Evolutionary conservation across 345 rosid species (phyloP).

Genomic region (Ceriops zippeliana): DNA sequence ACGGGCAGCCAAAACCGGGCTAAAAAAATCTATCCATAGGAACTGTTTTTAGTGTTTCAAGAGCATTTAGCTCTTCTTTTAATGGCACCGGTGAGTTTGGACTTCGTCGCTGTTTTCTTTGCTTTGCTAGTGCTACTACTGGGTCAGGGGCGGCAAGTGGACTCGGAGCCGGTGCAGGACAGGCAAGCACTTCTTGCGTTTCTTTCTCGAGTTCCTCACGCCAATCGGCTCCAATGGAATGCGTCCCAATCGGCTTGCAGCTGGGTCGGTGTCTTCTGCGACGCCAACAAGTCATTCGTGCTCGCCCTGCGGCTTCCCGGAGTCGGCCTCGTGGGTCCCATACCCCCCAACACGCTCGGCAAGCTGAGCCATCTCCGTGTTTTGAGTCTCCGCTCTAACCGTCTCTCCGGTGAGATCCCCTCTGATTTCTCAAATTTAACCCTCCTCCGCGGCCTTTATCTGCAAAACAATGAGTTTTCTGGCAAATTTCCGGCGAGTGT

Average conservation of each 20-base stretch:
- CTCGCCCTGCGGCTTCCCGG: conserved; percentile 80
- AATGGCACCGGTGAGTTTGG: not conserved
- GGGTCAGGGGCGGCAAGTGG: conserved; percentile 19
- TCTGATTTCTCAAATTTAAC: conserved; percentile 73
- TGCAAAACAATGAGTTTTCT: conserved; percentile 59
- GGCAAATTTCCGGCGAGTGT: conserved; percentile 64
- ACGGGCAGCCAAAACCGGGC: conserved; percentile 18
- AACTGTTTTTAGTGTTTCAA: too few species aligned
- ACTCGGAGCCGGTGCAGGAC: conserved; percentile 67
- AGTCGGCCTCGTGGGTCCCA: conserved; percentile 65
- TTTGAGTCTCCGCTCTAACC: conserved; percentile 80
- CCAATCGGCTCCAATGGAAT: conserved; percentile 77
- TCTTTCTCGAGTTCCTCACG: conserved; percentile 52
- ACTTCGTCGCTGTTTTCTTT: conserved; percentile 27
- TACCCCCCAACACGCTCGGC: conserved; percentile 77
- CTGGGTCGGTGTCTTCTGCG: conserved; percentile 87
- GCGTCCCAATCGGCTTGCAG: conserved; percentile 61
- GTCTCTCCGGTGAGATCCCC: conserved; percentile 78
- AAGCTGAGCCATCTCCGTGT: conserved; percentile 68
- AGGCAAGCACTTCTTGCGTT: conserved; percentile 82
- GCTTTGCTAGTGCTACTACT: conserved; percentile 19
- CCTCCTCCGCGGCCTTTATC: conserved; percentile 63
- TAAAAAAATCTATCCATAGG: not conserved
- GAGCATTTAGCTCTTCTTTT: too few species aligned
- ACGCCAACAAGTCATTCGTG: conserved; percentile 47